Evolutionary conservation across 2,329 filamentous ascomycete species (phyloP).

Genomic region (Alternaria sp.): DNA sequence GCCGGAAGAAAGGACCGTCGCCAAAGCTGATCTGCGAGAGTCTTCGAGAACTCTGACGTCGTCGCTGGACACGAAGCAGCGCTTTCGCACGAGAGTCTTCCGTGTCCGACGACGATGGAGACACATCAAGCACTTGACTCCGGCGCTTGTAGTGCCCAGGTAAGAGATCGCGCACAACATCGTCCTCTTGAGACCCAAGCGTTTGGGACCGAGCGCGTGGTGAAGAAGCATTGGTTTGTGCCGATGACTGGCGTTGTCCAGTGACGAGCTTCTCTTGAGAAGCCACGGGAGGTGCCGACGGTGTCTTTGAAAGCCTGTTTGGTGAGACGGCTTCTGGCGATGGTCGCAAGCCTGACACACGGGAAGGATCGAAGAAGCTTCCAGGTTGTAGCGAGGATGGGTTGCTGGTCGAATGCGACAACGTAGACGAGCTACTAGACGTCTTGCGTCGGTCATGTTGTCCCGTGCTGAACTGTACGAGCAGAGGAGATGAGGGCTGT

Average conservation of each 20-base stretch:
- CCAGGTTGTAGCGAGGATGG: conserved; percentile 69
- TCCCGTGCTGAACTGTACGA: conserved; percentile 93
- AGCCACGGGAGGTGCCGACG: conserved; percentile 51
- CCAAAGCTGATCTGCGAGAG: conserved; percentile 89
- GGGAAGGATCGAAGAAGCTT: conserved; percentile 74
- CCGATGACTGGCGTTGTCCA: conserved; percentile 43
- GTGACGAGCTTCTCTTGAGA: conserved; percentile 51
- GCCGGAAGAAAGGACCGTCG: conserved; percentile 85
- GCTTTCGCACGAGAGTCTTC: conserved; percentile 92
- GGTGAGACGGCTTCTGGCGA: conserved; percentile 62
- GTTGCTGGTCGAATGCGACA: conserved; percentile 77
- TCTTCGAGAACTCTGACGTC: conserved; percentile 92
- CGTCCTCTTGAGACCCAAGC: conserved; percentile 91
- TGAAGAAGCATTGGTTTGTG: conserved; percentile 52
- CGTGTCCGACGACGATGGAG: conserved; percentile 95
- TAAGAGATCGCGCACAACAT: conserved; percentile 71
- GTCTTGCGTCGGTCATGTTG: conserved; percentile 88
- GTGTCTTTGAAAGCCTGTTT: conserved; percentile 54
- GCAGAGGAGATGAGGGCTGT: conserved; percentile 83
- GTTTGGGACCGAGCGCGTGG: conserved; percentile 83
- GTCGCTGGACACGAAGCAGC: conserved; percentile 86
- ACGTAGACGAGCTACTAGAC: conserved; percentile 83
- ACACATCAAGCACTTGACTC: conserved; percentile 95
- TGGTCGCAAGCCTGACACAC: conserved; percentile 60
- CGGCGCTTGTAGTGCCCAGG: conserved; percentile 81